phyloP scores from a whole-genome alignment of 805 yeast species.

The Teunomyces tritomae region DNA sequence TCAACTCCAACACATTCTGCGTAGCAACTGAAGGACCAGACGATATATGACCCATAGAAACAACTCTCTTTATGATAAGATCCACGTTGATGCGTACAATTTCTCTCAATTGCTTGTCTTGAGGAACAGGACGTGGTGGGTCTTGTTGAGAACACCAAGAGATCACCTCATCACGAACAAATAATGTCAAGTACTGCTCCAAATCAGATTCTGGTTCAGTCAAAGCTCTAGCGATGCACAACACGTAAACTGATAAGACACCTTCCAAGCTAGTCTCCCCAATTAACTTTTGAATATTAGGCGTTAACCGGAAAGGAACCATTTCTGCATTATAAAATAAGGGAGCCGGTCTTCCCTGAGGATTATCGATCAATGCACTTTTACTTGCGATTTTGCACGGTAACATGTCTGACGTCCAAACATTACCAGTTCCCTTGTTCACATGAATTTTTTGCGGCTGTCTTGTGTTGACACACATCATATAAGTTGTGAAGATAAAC shows the following conservation, averaged over 20 bases:
- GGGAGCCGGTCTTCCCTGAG: constrained; percentile 62
- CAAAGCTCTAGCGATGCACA: constrained; percentile 83
- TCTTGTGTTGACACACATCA: constrained; percentile 90
- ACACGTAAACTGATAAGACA: constrained; percentile 75
- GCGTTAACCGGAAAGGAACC: constrained; percentile 95
- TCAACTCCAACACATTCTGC: constrained; percentile 84
- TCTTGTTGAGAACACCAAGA: constrained; percentile 93
- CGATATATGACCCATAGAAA: constrained; percentile 59
- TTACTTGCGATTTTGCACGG: constrained; percentile 76
- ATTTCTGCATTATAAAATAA: constrained; percentile 86
- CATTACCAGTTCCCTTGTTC: constrained; percentile 77
- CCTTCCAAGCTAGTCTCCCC: constrained; percentile 96
- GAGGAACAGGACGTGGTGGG: constrained; percentile 66
- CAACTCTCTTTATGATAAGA: constrained; percentile 71
- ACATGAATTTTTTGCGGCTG: constrained; percentile 92
- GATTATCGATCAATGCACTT: constrained; percentile 30
- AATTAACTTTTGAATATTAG: constrained; percentile 88
- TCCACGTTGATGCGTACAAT: constrained; percentile 89
- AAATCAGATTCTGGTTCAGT: constrained; percentile 90
- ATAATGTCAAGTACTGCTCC: constrained; percentile 86
- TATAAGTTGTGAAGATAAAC: constrained; percentile 85
- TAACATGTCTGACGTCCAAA: constrained; percentile 93
- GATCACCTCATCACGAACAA: constrained; percentile 92
- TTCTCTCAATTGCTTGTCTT: constrained; percentile 79
- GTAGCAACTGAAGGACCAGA: constrained; percentile 77